A percentile compares a stretch with the other conserved stretches of the same genome.
phyloP scores from a whole-genome alignment of 495 filamentous ascomycete species.

The Penicillium flavigenum region DNA sequence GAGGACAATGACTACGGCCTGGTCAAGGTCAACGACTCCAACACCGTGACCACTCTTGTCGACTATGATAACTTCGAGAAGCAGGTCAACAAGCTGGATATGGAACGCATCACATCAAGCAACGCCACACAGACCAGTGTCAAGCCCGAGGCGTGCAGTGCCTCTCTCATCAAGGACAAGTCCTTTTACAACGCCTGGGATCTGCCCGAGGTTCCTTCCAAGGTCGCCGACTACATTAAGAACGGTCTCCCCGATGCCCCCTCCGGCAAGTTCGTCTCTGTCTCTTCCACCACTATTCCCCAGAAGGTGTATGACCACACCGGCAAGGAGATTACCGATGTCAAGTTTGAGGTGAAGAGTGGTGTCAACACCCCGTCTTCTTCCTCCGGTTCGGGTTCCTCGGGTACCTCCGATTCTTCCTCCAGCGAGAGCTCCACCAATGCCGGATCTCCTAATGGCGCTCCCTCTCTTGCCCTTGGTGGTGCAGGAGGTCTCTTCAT shows the following conservation, averaged over 20 bases:
- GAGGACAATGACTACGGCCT: constrained; percentile 81
- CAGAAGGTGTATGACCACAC: constrained; percentile 55
- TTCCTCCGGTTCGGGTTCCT: constrained; percentile 22
- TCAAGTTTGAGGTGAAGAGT: constrained; percentile 54
- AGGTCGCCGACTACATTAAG: constrained; percentile 52
- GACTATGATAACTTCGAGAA: constrained; percentile 77
- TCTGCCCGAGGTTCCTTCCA: constrained; percentile 57
- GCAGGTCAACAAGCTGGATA: constrained; percentile 73
- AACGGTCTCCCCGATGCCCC: constrained; percentile 53
- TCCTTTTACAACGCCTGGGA: constrained; percentile 74
- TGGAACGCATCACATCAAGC: constrained; percentile 59
- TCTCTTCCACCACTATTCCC: constrained; percentile 51
- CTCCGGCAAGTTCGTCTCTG: constrained; percentile 57
- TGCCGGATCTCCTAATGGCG: constrained; percentile 22
- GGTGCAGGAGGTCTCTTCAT: constrained; percentile 30
- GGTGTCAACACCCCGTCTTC: constrained; percentile 41
- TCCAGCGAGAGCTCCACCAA: constrained; percentile 34
- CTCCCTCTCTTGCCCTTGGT: constrained; percentile 21
- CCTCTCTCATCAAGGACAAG: constrained; percentile 58
- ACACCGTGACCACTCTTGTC: constrained; percentile 57
- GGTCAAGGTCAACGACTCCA: constrained; percentile 65
- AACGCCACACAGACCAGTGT: constrained; percentile 52
- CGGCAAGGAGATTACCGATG: constrained; percentile 50
- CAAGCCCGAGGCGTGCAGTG: constrained; percentile 57
- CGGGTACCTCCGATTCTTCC: constrained; percentile 25